Evolutionary conservation across 768 basidiomycete species (phyloP).

Genomic region (Cyclocybe aegerita): DNA sequence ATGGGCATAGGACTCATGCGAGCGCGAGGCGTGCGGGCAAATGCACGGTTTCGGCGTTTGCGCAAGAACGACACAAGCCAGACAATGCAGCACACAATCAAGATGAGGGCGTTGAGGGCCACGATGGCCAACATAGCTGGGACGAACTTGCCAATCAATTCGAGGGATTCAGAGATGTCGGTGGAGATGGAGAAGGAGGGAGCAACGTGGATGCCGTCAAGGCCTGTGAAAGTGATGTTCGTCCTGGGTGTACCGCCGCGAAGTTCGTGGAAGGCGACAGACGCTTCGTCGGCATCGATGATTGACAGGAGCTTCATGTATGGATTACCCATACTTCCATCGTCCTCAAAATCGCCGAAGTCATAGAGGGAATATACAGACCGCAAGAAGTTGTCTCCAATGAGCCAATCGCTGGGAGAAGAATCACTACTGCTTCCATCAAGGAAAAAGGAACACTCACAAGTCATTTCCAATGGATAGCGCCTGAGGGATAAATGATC

Average conservation of each 20-base stretch:
- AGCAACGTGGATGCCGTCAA: constrained; percentile 39
- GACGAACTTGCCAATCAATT: constrained; percentile 61
- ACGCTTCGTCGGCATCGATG: constrained; percentile 67
- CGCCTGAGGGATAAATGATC: constrained; percentile 70
- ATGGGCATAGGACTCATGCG: constrained; percentile 51
- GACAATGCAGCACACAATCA: constrained; percentile 54
- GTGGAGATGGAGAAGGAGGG: constrained; percentile 55
- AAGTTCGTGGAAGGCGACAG: constrained; percentile 61
- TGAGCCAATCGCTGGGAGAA: constrained; percentile 67
- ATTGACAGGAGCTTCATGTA: constrained; percentile 76
- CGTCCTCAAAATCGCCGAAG: constrained; percentile 73
- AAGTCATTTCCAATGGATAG: constrained; percentile 66
- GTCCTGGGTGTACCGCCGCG: constrained; percentile 65
- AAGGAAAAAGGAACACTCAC: constrained; percentile 36
- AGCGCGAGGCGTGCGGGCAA: constrained; percentile 22
- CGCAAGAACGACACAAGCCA: constrained; percentile 57
- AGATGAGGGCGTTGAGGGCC: constrained; percentile 73
- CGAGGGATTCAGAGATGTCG: constrained; percentile 57
- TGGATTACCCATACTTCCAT: constrained; percentile 69
- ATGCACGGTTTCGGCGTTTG: constrained; percentile 34
- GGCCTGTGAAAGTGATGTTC: constrained; percentile 69
- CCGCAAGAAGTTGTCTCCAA: constrained; percentile 83
- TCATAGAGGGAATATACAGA: constrained; percentile 83
- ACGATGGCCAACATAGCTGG: constrained; percentile 76
- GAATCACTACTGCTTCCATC: neutral